Evolutionary conservation across 1,284 basidiomycete species (phyloP).

Genomic region (Neonothopanus nambi): DNA sequence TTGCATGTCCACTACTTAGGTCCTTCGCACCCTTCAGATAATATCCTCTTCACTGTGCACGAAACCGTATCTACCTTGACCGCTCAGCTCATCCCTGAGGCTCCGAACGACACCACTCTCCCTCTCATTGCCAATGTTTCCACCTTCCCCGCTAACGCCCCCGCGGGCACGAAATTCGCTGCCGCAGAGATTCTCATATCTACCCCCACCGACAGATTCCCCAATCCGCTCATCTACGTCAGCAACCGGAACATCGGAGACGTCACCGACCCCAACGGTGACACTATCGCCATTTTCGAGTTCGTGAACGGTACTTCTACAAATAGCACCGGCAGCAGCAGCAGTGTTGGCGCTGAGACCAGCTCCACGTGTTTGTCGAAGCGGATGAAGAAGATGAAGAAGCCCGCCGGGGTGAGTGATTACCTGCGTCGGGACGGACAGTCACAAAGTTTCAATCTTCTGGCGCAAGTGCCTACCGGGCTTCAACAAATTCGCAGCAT

Average conservation of each 20-base stretch:
- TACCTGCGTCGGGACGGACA: not conserved
- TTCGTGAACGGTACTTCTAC: slow-evolving; percentile 27
- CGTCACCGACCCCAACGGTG: slow-evolving; percentile 46
- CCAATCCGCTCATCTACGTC: slow-evolving; percentile 54
- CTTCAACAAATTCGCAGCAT: slow-evolving; percentile 62
- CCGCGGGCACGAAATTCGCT: slow-evolving; percentile 41
- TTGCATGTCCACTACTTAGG: slow-evolving; percentile 11
- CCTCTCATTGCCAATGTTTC: slow-evolving; percentile 52
- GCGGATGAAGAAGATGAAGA: slow-evolving; percentile 14
- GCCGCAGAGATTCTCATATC: slow-evolving; percentile 60
- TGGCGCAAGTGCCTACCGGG: slow-evolving; percentile 58
- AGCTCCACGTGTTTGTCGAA: slow-evolving; percentile 11
- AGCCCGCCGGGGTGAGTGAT: not conserved
- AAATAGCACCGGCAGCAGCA: slow-evolving; percentile 12
- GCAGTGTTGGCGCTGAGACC: not conserved
- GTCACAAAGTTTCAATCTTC: slow-evolving; percentile 36
- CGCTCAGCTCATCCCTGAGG: slow-evolving; percentile 45
- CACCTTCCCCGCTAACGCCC: slow-evolving; percentile 47
- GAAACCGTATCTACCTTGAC: slow-evolving; percentile 52
- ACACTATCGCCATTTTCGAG: slow-evolving; percentile 62
- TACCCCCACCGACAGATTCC: slow-evolving; percentile 43
- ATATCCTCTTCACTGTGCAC: slow-evolving; percentile 49
- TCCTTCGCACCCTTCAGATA: slow-evolving; percentile 32
- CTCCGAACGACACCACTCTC: slow-evolving; percentile 38
- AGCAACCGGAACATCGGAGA: slow-evolving; percentile 61